A percentile compares a stretch with the other conserved stretches of the same genome.
These are phyloP conservation scores for Kazachstania sp. DNA, from an alignment of 1,139 yeast species.

Conservation along the genomic window DNA sequence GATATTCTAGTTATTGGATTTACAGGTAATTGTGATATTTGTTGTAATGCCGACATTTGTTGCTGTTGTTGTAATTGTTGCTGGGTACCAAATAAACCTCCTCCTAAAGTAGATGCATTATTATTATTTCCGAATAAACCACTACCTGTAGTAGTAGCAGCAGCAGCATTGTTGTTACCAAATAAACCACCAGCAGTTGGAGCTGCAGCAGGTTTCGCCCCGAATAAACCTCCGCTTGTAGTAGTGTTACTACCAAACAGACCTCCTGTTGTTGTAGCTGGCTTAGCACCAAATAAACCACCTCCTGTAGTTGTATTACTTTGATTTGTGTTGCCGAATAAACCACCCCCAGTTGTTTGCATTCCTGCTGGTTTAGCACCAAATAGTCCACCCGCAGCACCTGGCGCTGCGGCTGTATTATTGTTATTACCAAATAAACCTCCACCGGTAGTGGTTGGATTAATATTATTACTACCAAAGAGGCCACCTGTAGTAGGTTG, in stretches of 20 bases:
- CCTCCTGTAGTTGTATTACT: conserved; percentile 3
- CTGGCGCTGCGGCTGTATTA: too few species aligned
- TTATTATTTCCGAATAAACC: conserved; percentile 23
- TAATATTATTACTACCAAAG: conserved; percentile 1
- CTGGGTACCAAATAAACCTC: conserved; percentile 36
- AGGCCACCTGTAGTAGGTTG: conserved; percentile 13
- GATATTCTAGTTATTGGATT: conserved; percentile 83
- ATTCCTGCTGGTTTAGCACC: too few species aligned
- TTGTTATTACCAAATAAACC: too few species aligned
- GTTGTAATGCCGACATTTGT: conserved; percentile 31
- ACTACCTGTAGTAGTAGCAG: conserved; percentile 11
- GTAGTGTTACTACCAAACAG: conserved; percentile 18
- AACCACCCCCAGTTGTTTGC: conserved; percentile 29
- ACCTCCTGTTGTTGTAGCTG: conserved; percentile 6
- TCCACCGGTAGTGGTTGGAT: too few species aligned
- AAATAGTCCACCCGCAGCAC: too few species aligned
- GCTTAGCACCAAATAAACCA: conserved; percentile 34
- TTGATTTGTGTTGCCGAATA: conserved; percentile 33
- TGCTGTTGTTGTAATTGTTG: conserved; percentile 30
- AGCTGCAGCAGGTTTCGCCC: conserved; percentile 6
- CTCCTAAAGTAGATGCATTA: conserved; percentile 15
- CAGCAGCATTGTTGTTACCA: conserved; percentile 30
- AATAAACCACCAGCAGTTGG: conserved; percentile 37
- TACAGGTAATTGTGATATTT: conserved; percentile 39
- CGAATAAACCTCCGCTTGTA: conserved; percentile 11